Percentiles rank a stretch among this genome's conserved stretches.
These are phyloP conservation scores for Lichina pygmaea DNA, from an alignment of 495 filamentous ascomycete species.

Conservation along the genomic window DNA sequence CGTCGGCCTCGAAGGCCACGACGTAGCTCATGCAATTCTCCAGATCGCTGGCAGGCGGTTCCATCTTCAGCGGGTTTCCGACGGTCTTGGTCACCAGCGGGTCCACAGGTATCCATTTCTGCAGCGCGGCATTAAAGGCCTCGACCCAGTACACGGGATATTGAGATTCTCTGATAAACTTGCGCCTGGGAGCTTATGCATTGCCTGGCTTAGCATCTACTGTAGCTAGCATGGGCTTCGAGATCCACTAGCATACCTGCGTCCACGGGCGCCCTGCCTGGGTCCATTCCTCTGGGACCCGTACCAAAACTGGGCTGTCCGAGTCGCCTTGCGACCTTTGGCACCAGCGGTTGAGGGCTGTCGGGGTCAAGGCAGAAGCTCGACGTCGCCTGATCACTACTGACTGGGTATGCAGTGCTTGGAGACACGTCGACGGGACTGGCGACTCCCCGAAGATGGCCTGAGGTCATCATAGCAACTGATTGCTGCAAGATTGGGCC, in stretches of 20 bases:
- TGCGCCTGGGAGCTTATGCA: constrained; percentile 6
- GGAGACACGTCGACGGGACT: not conserved
- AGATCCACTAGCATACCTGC: not conserved
- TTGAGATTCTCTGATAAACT: constrained; percentile 26
- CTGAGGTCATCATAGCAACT: not conserved
- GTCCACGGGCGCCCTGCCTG: not conserved
- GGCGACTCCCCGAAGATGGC: not conserved
- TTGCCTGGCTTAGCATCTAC: too few species aligned
- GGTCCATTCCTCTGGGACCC: not conserved
- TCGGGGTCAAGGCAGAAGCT: not conserved
- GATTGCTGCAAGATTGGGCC: constrained; percentile 11
- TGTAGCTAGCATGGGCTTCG: too few species aligned
- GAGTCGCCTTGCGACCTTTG: constrained; percentile 12
- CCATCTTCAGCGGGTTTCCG: constrained; percentile 45
- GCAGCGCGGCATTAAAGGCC: constrained; percentile 51
- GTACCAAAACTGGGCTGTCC: constrained; percentile 16
- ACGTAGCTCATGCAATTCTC: constrained; percentile 60
- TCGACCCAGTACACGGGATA: constrained; percentile 89
- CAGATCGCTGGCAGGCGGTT: constrained; percentile 49
- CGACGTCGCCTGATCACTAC: too few species aligned
- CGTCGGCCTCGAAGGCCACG: constrained; percentile 59
- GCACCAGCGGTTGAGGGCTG: not conserved
- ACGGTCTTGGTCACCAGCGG: constrained; percentile 55
- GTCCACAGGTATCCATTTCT: constrained; percentile 82
- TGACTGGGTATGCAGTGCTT: too few species aligned